phyloP scores from a whole-genome alignment of 441 rosid genomes.

The Croton laevigatus region DNA sequence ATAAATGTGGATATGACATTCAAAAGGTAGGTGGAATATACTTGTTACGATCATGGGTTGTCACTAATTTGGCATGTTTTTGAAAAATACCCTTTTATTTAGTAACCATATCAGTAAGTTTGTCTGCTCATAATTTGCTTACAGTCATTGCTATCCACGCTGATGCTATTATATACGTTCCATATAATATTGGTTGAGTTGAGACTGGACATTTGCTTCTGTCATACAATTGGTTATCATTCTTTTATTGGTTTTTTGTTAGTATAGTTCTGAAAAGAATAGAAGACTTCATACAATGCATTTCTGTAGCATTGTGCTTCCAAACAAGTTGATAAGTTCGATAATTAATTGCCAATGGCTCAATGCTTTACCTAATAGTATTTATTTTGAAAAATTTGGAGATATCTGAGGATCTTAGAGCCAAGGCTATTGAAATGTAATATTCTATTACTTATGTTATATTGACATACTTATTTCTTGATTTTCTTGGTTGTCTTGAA shows the following conservation, averaged over 20 bases:
- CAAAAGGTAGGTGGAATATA: constrained; percentile 41
- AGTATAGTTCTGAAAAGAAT: not conserved
- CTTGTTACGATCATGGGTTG: constrained; percentile 3
- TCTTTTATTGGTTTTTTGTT: constrained; percentile 2
- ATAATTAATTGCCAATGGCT: no score
- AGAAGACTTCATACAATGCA: not conserved
- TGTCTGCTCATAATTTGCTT: not conserved
- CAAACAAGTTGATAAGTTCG: not conserved
- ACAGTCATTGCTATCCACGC: not conserved
- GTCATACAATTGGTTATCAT: not conserved
- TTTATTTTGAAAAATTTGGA: not conserved
- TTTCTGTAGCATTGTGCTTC: not conserved
- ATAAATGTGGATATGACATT: constrained; percentile 56
- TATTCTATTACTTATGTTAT: not conserved
- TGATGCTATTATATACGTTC: not conserved
- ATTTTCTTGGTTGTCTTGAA: not conserved
- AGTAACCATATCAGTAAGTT: not conserved
- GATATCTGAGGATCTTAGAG: not conserved
- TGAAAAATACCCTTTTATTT: constrained; percentile 4
- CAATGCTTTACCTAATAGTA: no score
- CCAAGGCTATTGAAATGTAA: not conserved
- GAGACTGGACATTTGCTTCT: constrained; percentile 6
- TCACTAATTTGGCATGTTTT: not conserved
- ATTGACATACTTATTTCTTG: not conserved
- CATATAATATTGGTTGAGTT: constrained; percentile 2